Evolutionary conservation across 495 filamentous ascomycete genomes (phyloP), one percentile per base, ranked within the genome.

Genomic region (Aspergillus bertholletiae): DNA sequence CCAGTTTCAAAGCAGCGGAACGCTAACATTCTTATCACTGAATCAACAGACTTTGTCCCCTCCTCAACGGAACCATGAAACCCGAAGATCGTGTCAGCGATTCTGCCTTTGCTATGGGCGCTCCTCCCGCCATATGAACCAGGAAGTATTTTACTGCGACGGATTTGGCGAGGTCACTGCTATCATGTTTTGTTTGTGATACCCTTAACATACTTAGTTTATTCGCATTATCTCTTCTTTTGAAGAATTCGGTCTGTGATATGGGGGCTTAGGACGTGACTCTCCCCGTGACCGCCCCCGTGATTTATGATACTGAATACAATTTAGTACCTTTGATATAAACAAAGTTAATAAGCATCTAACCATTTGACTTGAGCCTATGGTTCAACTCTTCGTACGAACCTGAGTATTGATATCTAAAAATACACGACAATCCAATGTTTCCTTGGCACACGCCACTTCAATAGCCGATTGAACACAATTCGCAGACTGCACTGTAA

Each of bases 61-160:
- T 95, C 63, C 86, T 97, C 41, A 97, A 97, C 63, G 92, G 92
- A 40, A 89, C 85, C 6, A 86, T 85, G 74, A 88, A 88, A 48
- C 80, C 81, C 41, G 86, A 88, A 55, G 88, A 90, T 27, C 75
- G 72, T 3, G 70, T 78, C 35, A 75, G 68, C 46, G 76, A 77
- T 55, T 77, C 79, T 9, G 77, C 77, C 26, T 82, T 82, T 54
- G 74, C 76, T 0, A 79, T 80, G 71, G 77, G 74, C 47, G 75
- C 77, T 13, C 71, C 74, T 28, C 69, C 73, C 9, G 64, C 71
- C 28, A 66, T 62, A 46, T 63, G 58, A 61, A 37, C 34, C 34
- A 13, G n/a, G 11, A 37, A 12, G 15, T 15, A 15, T 12, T 5
- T 43, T 43, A 40, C 5, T 7, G 18, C 2, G 18, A 43, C 20